Percentiles rank a stretch among this genome's conserved stretches.
Evolutionary conservation across 176 grass and related monocot genomes (phyloP).

Genomic region (Miscanthus lutarioriparius): DNA sequence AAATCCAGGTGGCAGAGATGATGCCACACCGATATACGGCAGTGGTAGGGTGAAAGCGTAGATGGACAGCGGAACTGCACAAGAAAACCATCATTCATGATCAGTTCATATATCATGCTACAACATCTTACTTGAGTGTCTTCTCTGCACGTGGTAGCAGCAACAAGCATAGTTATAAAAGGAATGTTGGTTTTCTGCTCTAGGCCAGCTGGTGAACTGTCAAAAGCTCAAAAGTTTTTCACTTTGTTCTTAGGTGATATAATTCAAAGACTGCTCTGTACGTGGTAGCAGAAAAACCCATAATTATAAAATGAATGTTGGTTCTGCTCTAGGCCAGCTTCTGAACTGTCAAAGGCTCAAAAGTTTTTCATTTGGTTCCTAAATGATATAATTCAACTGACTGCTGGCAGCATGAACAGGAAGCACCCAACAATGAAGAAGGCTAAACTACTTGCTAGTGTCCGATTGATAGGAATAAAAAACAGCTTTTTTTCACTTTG

Average conservation of each 20-base stretch:
- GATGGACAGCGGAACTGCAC: constrained; percentile 94
- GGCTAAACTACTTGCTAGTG: neutral
- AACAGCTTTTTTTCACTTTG: neutral
- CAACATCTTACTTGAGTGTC: neutral
- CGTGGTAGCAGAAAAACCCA: neutral
- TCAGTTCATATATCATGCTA: constrained; percentile 4
- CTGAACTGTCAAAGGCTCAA: neutral
- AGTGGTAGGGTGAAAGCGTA: constrained; percentile 96
- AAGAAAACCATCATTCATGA: constrained; percentile 23
- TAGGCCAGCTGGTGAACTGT: constrained; percentile 12
- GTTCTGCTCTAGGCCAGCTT: neutral
- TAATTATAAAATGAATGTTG: constrained; percentile 7
- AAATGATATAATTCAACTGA: neutral
- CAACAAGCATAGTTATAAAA: constrained; percentile 12
- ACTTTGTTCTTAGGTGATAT: neutral
- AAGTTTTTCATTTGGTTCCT: neutral
- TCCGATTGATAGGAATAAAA: neutral
- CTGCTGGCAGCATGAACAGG: neutral
- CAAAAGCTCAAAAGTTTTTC: neutral
- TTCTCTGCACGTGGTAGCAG: constrained; percentile 16
- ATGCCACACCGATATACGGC: constrained; percentile 83
- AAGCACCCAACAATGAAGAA: neutral
- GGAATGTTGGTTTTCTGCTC: neutral
- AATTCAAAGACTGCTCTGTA: constrained; percentile 17
- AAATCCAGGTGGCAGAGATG: constrained; percentile 78